Conservation (phyloP, 2,329 filamentous ascomycete species). For the Beauveria sp. region DNA sequence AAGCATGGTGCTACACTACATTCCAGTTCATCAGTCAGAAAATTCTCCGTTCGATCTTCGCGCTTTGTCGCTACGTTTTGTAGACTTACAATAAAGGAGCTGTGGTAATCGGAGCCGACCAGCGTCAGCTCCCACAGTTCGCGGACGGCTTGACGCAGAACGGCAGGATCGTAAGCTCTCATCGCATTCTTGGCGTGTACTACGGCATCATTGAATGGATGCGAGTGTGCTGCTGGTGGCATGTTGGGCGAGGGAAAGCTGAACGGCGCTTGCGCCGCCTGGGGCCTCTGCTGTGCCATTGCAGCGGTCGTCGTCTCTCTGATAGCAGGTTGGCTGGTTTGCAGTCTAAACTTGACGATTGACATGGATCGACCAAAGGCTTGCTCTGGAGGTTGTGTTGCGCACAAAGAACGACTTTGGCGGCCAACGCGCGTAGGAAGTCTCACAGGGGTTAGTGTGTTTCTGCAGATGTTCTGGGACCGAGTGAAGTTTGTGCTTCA, state of each 20-base stretch:
- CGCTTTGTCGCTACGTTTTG: not conserved
- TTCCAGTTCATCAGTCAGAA: not conserved
- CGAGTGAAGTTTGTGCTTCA: not conserved
- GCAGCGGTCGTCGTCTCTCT: too few species aligned
- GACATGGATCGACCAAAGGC: not conserved
- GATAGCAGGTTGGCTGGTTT: not conserved
- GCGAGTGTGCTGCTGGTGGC: not conserved
- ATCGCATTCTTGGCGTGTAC: constrained; percentile 18
- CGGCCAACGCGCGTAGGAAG: not conserved
- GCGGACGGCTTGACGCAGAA: constrained; percentile 33
- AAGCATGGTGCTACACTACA: constrained; percentile 40
- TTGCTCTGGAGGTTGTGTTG: not conserved
- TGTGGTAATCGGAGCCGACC: constrained; percentile 37
- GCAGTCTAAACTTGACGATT: not conserved
- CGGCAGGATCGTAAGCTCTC: constrained; percentile 29
- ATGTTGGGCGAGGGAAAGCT: not conserved
- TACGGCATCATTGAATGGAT: not conserved
- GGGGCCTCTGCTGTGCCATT: not conserved
- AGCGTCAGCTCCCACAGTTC: constrained; percentile 39
- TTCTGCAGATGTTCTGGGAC: not conserved
- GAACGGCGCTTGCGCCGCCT: not conserved
- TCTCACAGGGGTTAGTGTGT: not conserved
- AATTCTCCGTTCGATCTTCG: not conserved
- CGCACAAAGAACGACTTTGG: not conserved
- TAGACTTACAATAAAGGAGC: constrained; percentile 39